Percentiles rank a stretch among this genome's conserved stretches.
phyloP scores from a whole-genome alignment of 495 filamentous ascomycete species.

The Penicillium argentinense region DNA sequence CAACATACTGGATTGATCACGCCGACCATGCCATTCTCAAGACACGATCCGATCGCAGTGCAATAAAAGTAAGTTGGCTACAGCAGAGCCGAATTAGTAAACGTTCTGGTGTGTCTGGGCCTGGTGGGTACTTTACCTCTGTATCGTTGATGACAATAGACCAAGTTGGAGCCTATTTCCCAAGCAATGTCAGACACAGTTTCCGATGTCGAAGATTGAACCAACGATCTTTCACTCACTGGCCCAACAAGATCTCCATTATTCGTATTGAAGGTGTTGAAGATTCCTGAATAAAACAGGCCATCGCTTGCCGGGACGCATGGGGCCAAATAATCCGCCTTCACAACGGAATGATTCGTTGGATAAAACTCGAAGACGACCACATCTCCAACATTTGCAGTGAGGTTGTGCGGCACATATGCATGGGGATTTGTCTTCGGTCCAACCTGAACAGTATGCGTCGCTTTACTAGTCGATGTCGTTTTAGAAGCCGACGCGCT shows the following conservation, averaged over 20 bases:
- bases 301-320: constrained; percentile 51
- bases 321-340: constrained; percentile 55
- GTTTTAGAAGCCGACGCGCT: neutral
- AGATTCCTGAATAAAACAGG: constrained; percentile 42
- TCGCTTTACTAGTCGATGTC: constrained; percentile 24
- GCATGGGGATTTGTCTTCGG: constrained; percentile 38
- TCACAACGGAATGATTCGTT: constrained; percentile 60
- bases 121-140: constrained; percentile 19
- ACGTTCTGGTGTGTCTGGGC: neutral
- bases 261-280: constrained; percentile 28
- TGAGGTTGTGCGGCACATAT: constrained; percentile 53
- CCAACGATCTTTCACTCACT: constrained; percentile 15
- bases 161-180: constrained; percentile 36
- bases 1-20: constrained; percentile 39
- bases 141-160: constrained; percentile 34
- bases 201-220: neutral
- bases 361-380: constrained; percentile 64
- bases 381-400: constrained; percentile 51
- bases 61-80: constrained; percentile 46
- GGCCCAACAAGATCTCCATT: constrained; percentile 31
- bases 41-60: constrained; percentile 40
- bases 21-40: constrained; percentile 43
- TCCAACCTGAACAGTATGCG: constrained; percentile 54
- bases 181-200: neutral
- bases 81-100: neutral